Base-by-base conservation (phyloP, 129 eudicot species). In the Logfia minima region DNA sequence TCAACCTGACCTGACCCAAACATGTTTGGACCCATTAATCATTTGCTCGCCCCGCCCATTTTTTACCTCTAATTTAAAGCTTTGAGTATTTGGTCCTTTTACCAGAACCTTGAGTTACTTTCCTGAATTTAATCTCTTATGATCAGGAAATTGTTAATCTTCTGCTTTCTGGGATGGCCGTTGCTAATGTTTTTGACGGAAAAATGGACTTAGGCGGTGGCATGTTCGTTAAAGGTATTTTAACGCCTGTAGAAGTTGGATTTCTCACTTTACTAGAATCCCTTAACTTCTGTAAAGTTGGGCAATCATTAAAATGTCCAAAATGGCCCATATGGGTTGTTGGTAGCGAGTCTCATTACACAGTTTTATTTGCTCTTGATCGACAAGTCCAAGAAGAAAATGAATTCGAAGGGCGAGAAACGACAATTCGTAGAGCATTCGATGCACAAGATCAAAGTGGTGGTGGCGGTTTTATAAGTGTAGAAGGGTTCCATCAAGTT, bases 251-350 rank as follows among this genome's bases (percentile, higher is more conserved):
- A 29, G 96, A 94, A 80, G 97, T 94, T 31, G 99, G 99, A 18
- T 94, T 94, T 67, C 96, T 94, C 66, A 94, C 99, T 68, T 84
- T 91, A 58, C 82, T 94, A n/a, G 99, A 94, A 81, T 94, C 96
- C 76, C 93, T 89, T 48, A 85, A 91, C 80, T 94, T 79, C 70
- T 94, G 99, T 53, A 88, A 88, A 66, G 99, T 91, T 5, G 99
- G 99, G n/a, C 96, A 89, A 65, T 68, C 82, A 53, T 75, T 91
- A 37, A 94, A 94, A 89, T 81, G 84, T 72, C 99, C 99, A 31
- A 91, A 76, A 72, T 94, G 97, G 99, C 99, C 99, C 23, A 91
- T 94, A 29, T 94, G 99, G 99, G 99, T 94, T 2, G 89, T 94
- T 0, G 99, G 99, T 10, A 89, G 96, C 11, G 99, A 94, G 77